Percentiles rank a stretch among this genome's conserved stretches.
These are phyloP conservation scores for Eudorina sp. DNA, from an alignment of 139 green algal species.

Conservation along the genomic window DNA sequence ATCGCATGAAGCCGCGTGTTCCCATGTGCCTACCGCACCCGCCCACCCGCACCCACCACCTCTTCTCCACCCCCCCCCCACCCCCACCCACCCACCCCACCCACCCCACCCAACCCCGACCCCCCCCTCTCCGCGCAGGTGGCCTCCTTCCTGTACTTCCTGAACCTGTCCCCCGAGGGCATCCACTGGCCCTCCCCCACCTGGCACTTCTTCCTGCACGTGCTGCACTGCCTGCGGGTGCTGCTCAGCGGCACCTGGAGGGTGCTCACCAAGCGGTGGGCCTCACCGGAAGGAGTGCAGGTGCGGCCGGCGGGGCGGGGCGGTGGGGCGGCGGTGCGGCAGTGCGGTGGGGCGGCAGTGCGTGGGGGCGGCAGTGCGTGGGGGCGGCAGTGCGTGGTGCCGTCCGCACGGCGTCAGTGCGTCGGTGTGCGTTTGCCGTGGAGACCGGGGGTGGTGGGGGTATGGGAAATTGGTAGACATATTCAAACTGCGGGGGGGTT, in stretches of 20 bases:
- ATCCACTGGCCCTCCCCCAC: slow-evolving; percentile 32
- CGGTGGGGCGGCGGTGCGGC: not conserved
- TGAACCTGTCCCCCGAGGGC: slow-evolving; percentile 41
- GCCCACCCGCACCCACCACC: no score
- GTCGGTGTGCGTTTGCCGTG: no score
- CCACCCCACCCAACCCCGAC: not conserved
- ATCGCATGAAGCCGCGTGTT: not conserved
- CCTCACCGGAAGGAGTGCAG: slow-evolving; percentile 46
- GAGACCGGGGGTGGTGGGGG: no score
- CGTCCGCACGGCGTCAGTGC: no score
- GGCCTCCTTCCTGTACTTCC: slow-evolving; percentile 58
- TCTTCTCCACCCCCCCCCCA: no score
- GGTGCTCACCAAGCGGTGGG: slow-evolving; percentile 59
- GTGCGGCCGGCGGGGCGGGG: not conserved
- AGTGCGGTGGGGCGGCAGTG: no score
- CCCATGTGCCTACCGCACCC: no score
- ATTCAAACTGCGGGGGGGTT: no score
- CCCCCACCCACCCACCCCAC: not conserved
- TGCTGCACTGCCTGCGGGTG: slow-evolving; percentile 64
- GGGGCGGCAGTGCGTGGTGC: no score
- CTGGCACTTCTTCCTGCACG: slow-evolving; percentile 67
- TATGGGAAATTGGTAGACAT: no score
- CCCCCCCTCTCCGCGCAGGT: slow-evolving; percentile 13
- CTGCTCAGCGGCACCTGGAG: slow-evolving; percentile 63
- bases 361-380: no score